phyloP scores from a whole-genome alignment of 1,139 yeast genomes.

The Kluyveromyces sp. region DNA sequence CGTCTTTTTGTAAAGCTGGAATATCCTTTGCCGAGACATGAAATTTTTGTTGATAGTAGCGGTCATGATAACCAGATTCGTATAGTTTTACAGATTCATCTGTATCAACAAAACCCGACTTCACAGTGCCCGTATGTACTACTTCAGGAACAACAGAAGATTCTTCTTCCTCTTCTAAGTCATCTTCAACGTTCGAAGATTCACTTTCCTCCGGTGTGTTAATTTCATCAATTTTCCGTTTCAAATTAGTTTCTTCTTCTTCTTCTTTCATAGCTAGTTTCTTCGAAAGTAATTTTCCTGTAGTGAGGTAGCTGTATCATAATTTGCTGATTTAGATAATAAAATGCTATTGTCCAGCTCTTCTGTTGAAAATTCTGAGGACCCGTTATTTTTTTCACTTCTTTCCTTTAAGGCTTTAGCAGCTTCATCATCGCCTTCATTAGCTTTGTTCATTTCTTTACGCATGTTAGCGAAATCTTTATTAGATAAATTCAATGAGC shows the following conservation, averaged over 20 bases:
- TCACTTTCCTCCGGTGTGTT: slow-evolving; percentile 20
- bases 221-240: slow-evolving; percentile 20
- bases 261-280: slow-evolving; percentile 16
- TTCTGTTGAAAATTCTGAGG: slow-evolving; percentile 18
- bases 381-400: slow-evolving; percentile 23
- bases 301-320: slow-evolving; percentile 38
- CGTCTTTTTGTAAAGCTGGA: slow-evolving; percentile 45
- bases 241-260: slow-evolving; percentile 11
- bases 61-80: slow-evolving; percentile 79
- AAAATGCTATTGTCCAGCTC: slow-evolving; percentile 29
- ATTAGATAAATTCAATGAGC: slow-evolving; percentile 67
- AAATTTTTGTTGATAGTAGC: slow-evolving; percentile 78
- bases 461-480: slow-evolving; percentile 65
- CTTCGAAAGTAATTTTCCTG: slow-evolving; percentile 31
- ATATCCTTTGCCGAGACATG: slow-evolving; percentile 50
- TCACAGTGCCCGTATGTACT: slow-evolving; percentile 21
- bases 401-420: slow-evolving; percentile 52
- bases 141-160: slow-evolving; percentile 22
- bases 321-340: slow-evolving; percentile 31
- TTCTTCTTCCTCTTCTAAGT: slow-evolving; percentile 14
- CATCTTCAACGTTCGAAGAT: slow-evolving; percentile 7
- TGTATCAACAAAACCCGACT: slow-evolving; percentile 32
- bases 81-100: slow-evolving; percentile 62
- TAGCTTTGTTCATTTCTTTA: slow-evolving; percentile 63
- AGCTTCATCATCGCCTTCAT: slow-evolving; percentile 64